These are phyloP conservation scores for Omphalotus olearius DNA, from an alignment of 1,284 basidiomycete species.

Conservation along the genomic window DNA sequence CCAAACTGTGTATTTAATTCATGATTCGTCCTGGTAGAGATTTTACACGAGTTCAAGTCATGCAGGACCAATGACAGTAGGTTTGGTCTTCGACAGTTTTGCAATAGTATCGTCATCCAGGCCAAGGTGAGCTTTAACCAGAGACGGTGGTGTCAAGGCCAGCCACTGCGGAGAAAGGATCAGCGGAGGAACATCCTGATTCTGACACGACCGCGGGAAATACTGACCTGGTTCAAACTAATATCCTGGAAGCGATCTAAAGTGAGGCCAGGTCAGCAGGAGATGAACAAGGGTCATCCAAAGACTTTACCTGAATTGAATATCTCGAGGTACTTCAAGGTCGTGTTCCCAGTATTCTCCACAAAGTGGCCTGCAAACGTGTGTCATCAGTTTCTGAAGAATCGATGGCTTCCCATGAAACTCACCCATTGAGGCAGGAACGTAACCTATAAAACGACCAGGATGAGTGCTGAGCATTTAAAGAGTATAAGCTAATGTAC, in stretches of 20 bases:
- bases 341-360: conserved; percentile 67
- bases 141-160: conserved; percentile 55
- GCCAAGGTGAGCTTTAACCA: conserved; percentile 60
- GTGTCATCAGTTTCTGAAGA: background rate
- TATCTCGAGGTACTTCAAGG: conserved; percentile 60
- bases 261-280: background rate
- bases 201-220: background rate
- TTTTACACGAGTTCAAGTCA: background rate
- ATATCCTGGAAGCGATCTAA: conserved; percentile 58
- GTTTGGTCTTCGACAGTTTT: conserved; percentile 51
- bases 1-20: too few species aligned
- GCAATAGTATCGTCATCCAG: conserved; percentile 49
- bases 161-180: conserved; percentile 44
- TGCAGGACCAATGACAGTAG: conserved; percentile 39
- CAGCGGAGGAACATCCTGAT: conserved; percentile 9
- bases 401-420: background rate
- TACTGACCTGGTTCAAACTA: conserved; percentile 52
- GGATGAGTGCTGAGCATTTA: too few species aligned
- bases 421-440: conserved; percentile 53
- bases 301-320: conserved; percentile 46
- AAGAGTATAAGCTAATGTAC: conserved; percentile 11
- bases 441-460: conserved; percentile 36
- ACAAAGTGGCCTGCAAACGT: conserved; percentile 52
- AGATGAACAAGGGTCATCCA: conserved; percentile 1
- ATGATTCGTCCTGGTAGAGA: too few species aligned